Percentiles rank a stretch among this genome's conserved stretches.
phyloP scores from a whole-genome alignment of 495 filamentous ascomycete genomes.

The Usnea hakonensis region DNA sequence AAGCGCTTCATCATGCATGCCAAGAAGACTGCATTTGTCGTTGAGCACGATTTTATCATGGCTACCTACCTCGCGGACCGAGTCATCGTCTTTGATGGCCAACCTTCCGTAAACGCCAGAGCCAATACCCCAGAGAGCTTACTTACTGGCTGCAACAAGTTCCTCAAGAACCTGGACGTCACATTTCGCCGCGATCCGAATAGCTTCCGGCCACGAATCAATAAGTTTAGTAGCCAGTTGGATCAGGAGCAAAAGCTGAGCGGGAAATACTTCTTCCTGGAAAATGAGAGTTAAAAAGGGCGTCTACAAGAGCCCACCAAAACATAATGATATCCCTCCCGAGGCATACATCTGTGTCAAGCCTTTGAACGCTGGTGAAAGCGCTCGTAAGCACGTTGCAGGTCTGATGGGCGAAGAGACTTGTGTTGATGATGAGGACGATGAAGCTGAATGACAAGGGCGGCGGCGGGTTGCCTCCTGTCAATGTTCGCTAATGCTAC shows the following conservation, averaged over 20 bases:
- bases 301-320: conserved; percentile 38
- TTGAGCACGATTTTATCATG: conserved; percentile 99
- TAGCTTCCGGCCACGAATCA: conserved; percentile 94
- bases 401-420: conserved; percentile 38
- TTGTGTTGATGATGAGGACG: conserved; percentile 42
- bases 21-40: conserved; percentile 98
- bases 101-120: conserved; percentile 78
- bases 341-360: conserved; percentile 24
- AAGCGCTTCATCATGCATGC: conserved; percentile 99
- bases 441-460: conserved; percentile 41
- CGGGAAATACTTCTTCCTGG: conserved; percentile 96
- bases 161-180: conserved; percentile 91
- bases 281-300: conserved; percentile 77
- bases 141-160: conserved; percentile 92
- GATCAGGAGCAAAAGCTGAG: conserved; percentile 93
- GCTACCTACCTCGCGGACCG: conserved; percentile 94
- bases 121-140: conserved; percentile 87
- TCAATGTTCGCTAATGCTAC: conserved; percentile 6
- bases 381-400: conserved; percentile 32
- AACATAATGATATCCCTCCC: conserved; percentile 36
- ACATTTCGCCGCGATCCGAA: conserved; percentile 97
- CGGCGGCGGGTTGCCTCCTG: conserved; percentile 38
- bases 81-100: conserved; percentile 95
- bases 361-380: conserved; percentile 38
- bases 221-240: conserved; percentile 89